Base-by-base conservation (phyloP, 371 early-diverging fungal genomes). In the Fennellomyces sp. region DNA sequence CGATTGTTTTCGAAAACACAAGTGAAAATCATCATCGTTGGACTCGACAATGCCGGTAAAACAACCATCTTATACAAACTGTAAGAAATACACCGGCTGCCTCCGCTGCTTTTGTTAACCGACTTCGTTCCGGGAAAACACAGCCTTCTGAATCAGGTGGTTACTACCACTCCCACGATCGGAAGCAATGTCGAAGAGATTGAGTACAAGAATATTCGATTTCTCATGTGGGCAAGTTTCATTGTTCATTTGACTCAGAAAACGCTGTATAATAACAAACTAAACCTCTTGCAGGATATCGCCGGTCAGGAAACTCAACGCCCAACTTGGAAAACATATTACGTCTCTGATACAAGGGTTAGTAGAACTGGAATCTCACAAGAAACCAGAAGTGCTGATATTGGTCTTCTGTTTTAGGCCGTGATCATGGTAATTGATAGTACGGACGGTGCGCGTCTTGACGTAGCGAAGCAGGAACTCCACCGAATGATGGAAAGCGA, bases 21-120 rank as follows among this genome's bases (percentile, higher is more conserved):
- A 74, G 86, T 95, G 73, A 92, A 92, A 65, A 87, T 97, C 60
- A 84, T 96, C 58, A 93, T 96, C 81, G 88, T 96, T 21, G 97
- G 97, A 4, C 81, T 95, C 53, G 97, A 97, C 68, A 94, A 93
- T 64, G 94, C 96, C 13, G 97, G 97, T 51, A 97, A 97, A 79
- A 97, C 95, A 51, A 94, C 88, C 68, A 87, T 87, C 60, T 69
- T 88, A 17, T 89, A 88, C 70, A 87, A 87, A 68, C 79, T 79
- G 79, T 75, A 69, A 56, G 75, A 39, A 10, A 11, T 3, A 12
- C 60, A 38, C n/a, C 6, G 8, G 19, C 19, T 11, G 8, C 6
- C 13, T 19, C 7, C 51, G 3, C 10, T 28, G 21, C 12, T 28
- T 31, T 19, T 33, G n/a, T 21, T 21, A 31, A 38, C 21, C 36